Conservation (phyloP, 2,329 filamentous ascomycete genomes). For the Penicillium digitatum region DNA sequence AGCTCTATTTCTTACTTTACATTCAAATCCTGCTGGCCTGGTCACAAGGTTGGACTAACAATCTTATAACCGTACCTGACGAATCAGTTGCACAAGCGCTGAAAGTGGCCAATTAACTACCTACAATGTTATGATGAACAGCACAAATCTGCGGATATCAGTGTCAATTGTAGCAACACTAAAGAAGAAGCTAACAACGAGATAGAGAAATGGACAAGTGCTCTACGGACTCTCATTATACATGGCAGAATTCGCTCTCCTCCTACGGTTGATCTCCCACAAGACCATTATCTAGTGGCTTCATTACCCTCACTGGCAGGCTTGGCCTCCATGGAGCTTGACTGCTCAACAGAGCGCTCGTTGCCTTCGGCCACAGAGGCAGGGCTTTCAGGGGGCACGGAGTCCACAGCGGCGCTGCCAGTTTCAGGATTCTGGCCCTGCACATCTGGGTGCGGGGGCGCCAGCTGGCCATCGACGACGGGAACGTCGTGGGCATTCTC, state of each 20-base stretch:
- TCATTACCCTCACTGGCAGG: conserved; percentile 48
- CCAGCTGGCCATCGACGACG: conserved; percentile 39
- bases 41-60: neutral
- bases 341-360: conserved; percentile 37
- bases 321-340: conserved; percentile 39
- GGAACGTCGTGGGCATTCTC: conserved; percentile 71
- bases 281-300: conserved; percentile 37
- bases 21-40: neutral
- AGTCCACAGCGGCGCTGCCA: conserved; percentile 39
- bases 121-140: neutral
- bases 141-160: neutral
- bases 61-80: neutral
- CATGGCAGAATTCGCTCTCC: conserved; percentile 12
- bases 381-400: conserved; percentile 36
- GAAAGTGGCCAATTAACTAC: neutral
- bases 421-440: conserved; percentile 59
- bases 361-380: conserved; percentile 38
- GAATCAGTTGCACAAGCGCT: neutral
- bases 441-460: conserved; percentile 54
- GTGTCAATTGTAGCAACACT: neutral
- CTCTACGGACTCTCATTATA: conserved; percentile 20
- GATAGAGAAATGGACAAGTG: conserved; percentile 9
- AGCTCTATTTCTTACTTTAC: conserved; percentile 23
- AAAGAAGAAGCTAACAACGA: conserved; percentile 6
- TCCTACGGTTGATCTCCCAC: conserved; percentile 1